These are phyloP conservation scores for Rhynchosporium graminicola DNA, from an alignment of 2,329 filamentous ascomycete genomes.

Conservation along the genomic window DNA sequence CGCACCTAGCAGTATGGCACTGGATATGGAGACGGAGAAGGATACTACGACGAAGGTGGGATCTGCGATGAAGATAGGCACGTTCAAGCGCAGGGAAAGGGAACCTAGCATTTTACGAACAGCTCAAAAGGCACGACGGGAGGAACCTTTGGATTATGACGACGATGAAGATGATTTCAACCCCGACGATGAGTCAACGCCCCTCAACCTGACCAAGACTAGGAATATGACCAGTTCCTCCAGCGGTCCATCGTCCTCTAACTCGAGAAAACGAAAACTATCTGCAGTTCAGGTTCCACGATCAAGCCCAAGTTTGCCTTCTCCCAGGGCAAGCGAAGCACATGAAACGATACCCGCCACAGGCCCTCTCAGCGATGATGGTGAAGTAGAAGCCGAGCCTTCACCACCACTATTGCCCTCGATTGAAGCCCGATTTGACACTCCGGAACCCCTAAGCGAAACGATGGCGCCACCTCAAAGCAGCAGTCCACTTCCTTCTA, in stretches of 20 bases:
- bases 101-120: slow-evolving; percentile 62
- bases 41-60: slow-evolving; percentile 37
- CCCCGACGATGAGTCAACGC: slow-evolving; percentile 69
- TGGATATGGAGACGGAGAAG: slow-evolving; percentile 33
- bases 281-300: slow-evolving; percentile 37
- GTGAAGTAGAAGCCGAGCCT: slow-evolving; percentile 22
- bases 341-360: slow-evolving; percentile 35
- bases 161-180: slow-evolving; percentile 51
- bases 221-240: slow-evolving; percentile 32
- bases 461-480: slow-evolving; percentile 41
- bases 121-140: slow-evolving; percentile 38
- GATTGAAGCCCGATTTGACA: slow-evolving; percentile 31
- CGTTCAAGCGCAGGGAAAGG: slow-evolving; percentile 57
- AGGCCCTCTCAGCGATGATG: slow-evolving; percentile 28
- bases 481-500: slow-evolving; percentile 35
- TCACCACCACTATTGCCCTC: slow-evolving; percentile 26
- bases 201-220: slow-evolving; percentile 53
- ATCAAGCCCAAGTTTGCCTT: slow-evolving; percentile 31
- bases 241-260: slow-evolving; percentile 34
- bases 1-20: slow-evolving; percentile 34
- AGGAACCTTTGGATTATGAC: slow-evolving; percentile 43
- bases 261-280: slow-evolving; percentile 56
- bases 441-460: slow-evolving; percentile 37
- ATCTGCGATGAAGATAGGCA: slow-evolving; percentile 53
- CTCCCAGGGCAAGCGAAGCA: slow-evolving; percentile 17